A percentile compares a stretch with the other conserved stretches of the same genome.
phyloP scores from a whole-genome alignment of 108 stramenopile genomes.

The Nannochloropsis gaditana region DNA sequence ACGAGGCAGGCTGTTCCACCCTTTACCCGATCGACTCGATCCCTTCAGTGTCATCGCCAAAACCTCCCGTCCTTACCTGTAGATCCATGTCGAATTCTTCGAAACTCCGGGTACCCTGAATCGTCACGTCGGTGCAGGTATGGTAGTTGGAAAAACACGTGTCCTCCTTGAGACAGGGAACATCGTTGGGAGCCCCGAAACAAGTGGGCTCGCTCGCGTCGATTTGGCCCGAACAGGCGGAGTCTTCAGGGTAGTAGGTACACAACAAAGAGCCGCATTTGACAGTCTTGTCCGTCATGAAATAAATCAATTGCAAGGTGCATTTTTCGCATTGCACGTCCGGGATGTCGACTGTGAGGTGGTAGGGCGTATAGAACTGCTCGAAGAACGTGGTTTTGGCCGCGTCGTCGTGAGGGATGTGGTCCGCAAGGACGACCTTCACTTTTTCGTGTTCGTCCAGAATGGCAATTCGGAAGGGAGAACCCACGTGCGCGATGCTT shows the following conservation, averaged over 20 bases:
- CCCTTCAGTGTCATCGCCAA: not conserved
- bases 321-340: constrained; percentile 31
- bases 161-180: not conserved
- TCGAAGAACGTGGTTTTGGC: constrained; percentile 22
- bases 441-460: constrained; percentile 28
- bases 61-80: not conserved
- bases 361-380: not conserved
- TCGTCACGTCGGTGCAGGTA: constrained; percentile 22
- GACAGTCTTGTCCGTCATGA: constrained; percentile 31
- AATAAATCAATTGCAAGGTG: constrained; percentile 27
- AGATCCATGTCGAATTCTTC: constrained; percentile 18
- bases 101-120: not conserved
- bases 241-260: constrained; percentile 22
- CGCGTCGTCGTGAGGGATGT: constrained; percentile 31
- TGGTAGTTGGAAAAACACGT: constrained; percentile 33
- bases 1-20: not conserved
- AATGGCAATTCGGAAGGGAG: constrained; percentile 27
- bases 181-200: constrained; percentile 24
- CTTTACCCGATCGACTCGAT: not conserved
- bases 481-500: constrained; percentile 22
- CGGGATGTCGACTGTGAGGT: constrained; percentile 21
- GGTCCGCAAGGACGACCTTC: constrained; percentile 25
- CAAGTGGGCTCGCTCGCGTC: constrained; percentile 14
- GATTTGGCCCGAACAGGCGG: constrained; percentile 22
- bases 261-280: constrained; percentile 20